phyloP scores from a whole-genome alignment of 2,329 filamentous ascomycete species.

The Atkinsonella texensis region DNA sequence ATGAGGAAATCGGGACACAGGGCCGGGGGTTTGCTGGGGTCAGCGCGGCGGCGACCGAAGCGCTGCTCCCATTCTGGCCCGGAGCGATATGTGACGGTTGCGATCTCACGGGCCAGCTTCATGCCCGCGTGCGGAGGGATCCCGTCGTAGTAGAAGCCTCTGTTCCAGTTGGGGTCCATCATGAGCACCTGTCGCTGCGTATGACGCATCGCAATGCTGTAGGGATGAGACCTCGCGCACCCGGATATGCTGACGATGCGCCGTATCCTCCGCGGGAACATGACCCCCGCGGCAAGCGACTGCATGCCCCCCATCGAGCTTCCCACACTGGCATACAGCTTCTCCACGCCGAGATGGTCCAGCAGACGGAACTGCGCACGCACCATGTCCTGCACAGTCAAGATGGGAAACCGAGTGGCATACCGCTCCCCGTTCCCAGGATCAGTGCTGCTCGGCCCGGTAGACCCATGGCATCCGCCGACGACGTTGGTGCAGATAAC shows the following conservation, averaged over 20 bases:
- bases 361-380: conserved; percentile 85
- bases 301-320: conserved; percentile 99
- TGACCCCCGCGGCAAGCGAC: conserved; percentile 71
- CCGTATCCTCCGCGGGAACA: conserved; percentile 72
- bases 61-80: conserved; percentile 96
- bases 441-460: conserved; percentile 78
- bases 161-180: conserved; percentile 97
- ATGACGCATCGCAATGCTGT: conserved; percentile 97
- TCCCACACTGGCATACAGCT: conserved; percentile 83
- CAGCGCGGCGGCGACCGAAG: conserved; percentile 78
- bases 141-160: conserved; percentile 82
- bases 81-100: conserved; percentile 91
- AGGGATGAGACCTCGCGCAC: conserved; percentile 88
- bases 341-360: conserved; percentile 63
- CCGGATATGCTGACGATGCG: conserved; percentile 83
- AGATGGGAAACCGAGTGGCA: conserved; percentile 86
- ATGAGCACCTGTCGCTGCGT: conserved; percentile 95
- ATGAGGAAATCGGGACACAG: conserved; percentile 97
- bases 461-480: conserved; percentile 91
- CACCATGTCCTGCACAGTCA: conserved; percentile 97
- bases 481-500: conserved; percentile 95
- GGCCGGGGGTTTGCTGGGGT: conserved; percentile 74
- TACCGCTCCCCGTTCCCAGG: conserved; percentile 81
- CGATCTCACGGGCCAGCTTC: conserved; percentile 96
- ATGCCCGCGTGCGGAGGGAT: conserved; percentile 92